These are phyloP conservation scores for Cyclotella atomus DNA, from an alignment of 108 stramenopile species.

Conservation along the genomic window DNA sequence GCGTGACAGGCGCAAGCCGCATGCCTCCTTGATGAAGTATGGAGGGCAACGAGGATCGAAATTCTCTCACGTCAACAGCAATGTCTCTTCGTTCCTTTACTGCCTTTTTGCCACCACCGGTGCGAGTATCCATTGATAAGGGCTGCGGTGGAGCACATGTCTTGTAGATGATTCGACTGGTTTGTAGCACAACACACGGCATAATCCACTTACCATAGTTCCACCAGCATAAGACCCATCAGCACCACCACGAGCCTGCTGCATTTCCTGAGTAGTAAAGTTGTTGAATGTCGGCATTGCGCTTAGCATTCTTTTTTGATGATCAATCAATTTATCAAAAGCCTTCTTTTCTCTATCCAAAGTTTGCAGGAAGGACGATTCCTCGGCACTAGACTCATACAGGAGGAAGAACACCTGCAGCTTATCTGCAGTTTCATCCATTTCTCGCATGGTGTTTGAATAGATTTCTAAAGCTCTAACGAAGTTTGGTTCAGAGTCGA, in stretches of 20 bases:
- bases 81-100: constrained; percentile 70
- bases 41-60: constrained; percentile 94
- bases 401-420: constrained; percentile 89
- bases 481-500: constrained; percentile 89
- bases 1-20: constrained; percentile 88
- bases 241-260: constrained; percentile 70
- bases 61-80: constrained; percentile 97
- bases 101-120: constrained; percentile 65
- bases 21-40: constrained; percentile 95
- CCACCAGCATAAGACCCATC: constrained; percentile 76
- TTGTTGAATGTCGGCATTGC: constrained; percentile 55
- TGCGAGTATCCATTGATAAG: constrained; percentile 77
- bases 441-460: constrained; percentile 40
- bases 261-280: constrained; percentile 85
- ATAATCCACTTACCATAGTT: constrained; percentile 38
- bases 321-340: constrained; percentile 92
- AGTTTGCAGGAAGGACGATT: constrained; percentile 88
- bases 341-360: constrained; percentile 91
- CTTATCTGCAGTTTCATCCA: constrained; percentile 42
- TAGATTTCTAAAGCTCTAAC: constrained; percentile 90
- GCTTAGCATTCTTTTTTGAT: constrained; percentile 91
- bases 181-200: not conserved
- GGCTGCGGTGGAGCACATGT: not conserved
- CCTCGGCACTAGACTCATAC: constrained; percentile 94
- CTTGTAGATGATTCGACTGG: not conserved